Base-by-base conservation (phyloP, 139 green algal species). In the Haematococcus lacustris region DNA sequence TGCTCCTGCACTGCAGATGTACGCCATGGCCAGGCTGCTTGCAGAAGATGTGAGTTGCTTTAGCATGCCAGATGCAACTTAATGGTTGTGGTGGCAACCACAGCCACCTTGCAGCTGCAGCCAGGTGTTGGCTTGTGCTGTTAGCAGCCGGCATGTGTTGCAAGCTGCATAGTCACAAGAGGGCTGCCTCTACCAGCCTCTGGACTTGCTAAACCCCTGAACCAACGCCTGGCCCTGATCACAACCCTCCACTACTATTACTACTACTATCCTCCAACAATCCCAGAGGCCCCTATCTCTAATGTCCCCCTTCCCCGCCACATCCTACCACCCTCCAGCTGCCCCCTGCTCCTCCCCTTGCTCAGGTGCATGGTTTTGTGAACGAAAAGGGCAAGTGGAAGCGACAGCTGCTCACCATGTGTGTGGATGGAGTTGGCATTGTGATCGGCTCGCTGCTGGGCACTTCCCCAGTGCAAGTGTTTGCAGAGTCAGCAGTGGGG, bases 1-100 rank as follows among this genome's bases (percentile, higher is more conserved):
- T n/a, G n/a, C n/a, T n/a, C n/a, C n/a, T n/a, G n/a, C n/a, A n/a
- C n/a, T n/a, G n/a, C n/a, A n/a, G n/a, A 83, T 96, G 47, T 89
- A 88, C 66, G 84, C 82, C 53, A 93, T 96, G 86, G 88, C 90
- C 30, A 81, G 83, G 51, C 82, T 91, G 51, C 75, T 93, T 47
- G 86, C 89, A 70, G 82, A 88, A 53, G 38, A 61, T 35, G 72
- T 76, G 21, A 57, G 47, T 57, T 13, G 13, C 47, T 28, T 57
- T 21, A 57, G 21, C 13, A 28, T 13, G 13, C 13, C 21, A 57
- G 21, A 57, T 57, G 13, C 47, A 57, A 57, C 13, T 21, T 21
- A 57, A 21, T 57, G 47, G 47, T 57, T 13, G 47, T 57, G 21
- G 21, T 57, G 21, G 47, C 21, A 21, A 57, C 13, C 13, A 21